Conservation (phyloP, 179 eudicot species). For the Sideroxylon spinosum region DNA sequence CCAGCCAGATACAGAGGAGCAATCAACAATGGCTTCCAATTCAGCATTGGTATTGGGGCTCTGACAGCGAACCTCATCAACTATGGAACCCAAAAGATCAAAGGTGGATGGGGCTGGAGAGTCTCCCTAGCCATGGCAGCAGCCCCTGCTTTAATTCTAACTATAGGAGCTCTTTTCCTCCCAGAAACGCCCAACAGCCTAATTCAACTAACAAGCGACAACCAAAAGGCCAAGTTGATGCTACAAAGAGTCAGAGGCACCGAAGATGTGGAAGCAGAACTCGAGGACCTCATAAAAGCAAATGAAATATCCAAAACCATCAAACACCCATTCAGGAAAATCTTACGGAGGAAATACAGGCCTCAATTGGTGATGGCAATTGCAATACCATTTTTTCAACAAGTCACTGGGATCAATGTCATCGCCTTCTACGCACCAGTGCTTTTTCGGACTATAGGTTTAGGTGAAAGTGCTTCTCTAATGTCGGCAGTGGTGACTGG, state of each 20-base stretch:
- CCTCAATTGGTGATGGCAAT: constrained; percentile 37
- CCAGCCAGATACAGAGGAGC: constrained; percentile 36
- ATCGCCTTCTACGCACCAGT: constrained; percentile 41
- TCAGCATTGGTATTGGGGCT: constrained; percentile 26
- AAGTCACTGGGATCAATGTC: constrained; percentile 40
- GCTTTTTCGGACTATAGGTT: constrained; percentile 34
- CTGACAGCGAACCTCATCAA: constrained; percentile 28
- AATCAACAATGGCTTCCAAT: constrained; percentile 35
- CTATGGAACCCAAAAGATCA: constrained; percentile 28
- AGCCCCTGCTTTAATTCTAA: constrained; percentile 29
- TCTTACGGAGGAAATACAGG: constrained; percentile 24
- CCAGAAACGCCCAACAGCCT: constrained; percentile 46
- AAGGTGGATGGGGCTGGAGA: constrained; percentile 39
- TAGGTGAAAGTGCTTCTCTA: constrained; percentile 33
- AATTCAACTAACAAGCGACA: constrained; percentile 26
- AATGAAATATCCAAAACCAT: constrained; percentile 20
- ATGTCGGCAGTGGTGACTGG: constrained; percentile 30
- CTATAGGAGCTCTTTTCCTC: constrained; percentile 33
- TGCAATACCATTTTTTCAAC: constrained; percentile 34
- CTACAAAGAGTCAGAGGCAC: constrained; percentile 30
- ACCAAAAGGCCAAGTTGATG: constrained; percentile 20
- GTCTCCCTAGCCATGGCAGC: constrained; percentile 35
- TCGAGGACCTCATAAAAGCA: constrained; percentile 30
- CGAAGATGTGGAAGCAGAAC: constrained; percentile 26
- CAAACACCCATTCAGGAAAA: constrained; percentile 24